These are phyloP conservation scores for Scedosporium apiospermum DNA, from an alignment of 2,329 filamentous ascomycete genomes.

Conservation along the genomic window DNA sequence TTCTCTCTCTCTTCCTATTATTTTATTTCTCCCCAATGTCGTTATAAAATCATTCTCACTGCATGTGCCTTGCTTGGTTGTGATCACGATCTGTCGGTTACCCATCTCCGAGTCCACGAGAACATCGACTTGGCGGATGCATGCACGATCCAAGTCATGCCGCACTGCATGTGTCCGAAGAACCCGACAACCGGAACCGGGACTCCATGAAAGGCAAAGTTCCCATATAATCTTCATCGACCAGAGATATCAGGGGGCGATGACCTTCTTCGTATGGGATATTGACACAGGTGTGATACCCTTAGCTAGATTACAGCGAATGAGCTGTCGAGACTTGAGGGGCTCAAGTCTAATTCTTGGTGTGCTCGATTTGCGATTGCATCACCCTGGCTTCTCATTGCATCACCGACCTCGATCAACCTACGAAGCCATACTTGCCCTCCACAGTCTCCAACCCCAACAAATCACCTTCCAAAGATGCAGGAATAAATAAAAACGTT, in stretches of 20 bases:
- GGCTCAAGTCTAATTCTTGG: not conserved
- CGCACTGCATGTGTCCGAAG: not conserved
- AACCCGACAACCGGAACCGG: not conserved
- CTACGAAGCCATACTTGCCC: not conserved
- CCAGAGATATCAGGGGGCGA: too few relatives aligned
- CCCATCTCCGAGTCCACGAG: too few relatives aligned
- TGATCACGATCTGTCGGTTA: too few relatives aligned
- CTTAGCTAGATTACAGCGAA: not conserved
- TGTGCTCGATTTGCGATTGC: not conserved
- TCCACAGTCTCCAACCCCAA: not conserved
- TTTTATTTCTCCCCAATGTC: not conserved
- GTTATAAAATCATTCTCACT: too few relatives aligned
- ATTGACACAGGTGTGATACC: not conserved
- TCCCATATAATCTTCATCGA: too few relatives aligned
- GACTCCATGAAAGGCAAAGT: too few relatives aligned
- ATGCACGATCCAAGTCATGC: not conserved
- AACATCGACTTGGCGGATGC: not conserved
- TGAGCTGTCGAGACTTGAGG: too few relatives aligned
- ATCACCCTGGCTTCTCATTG: conserved; percentile 6
- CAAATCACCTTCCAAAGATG: not conserved
- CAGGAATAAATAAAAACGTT: not conserved
- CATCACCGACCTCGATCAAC: not conserved
- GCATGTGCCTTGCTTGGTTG: too few relatives aligned
- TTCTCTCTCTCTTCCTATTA: not conserved
- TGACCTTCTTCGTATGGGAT: too few relatives aligned